phyloP scores from a whole-genome alignment of 2,329 filamentous ascomycete species.

The Leptographium galeiforme region DNA sequence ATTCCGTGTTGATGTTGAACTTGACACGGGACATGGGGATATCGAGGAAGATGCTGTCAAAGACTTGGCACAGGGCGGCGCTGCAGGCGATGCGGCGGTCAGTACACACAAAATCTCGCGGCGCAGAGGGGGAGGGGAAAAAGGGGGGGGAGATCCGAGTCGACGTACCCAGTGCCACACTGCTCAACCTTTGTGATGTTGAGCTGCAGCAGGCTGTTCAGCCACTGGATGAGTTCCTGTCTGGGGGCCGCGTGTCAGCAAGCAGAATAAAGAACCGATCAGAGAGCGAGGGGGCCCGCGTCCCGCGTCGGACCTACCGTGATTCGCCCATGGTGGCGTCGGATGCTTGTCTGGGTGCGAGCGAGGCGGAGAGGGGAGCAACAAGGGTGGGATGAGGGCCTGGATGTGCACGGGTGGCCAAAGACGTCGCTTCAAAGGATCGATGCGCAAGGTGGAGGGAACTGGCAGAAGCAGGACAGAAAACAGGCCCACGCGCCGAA shows the following conservation, averaged over 20 bases:
- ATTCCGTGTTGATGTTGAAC: conserved; percentile 96
- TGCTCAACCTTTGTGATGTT: conserved; percentile 96
- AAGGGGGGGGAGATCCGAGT: conserved; percentile 14
- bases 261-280: not conserved
- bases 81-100: conserved; percentile 30
- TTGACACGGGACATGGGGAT: conserved; percentile 92
- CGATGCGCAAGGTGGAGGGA: not conserved
- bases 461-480: not conserved
- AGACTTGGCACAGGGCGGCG: conserved; percentile 90
- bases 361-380: not conserved
- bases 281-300: not conserved
- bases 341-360: no score
- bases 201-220: conserved; percentile 94
- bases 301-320: conserved; percentile 5
- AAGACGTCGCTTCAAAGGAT: not conserved
- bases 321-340: conserved; percentile 11
- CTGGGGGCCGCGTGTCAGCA: conserved; percentile 30
- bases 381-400: not conserved
- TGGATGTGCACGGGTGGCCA: not conserved
- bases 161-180: conserved; percentile 82
- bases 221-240: conserved; percentile 91
- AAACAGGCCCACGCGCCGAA: not conserved
- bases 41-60: conserved; percentile 95
- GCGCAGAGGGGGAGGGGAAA: not conserved
- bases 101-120: not conserved